phyloP scores from a whole-genome alignment of 2,329 filamentous ascomycete genomes.

The Penicillium brasilianum region DNA sequence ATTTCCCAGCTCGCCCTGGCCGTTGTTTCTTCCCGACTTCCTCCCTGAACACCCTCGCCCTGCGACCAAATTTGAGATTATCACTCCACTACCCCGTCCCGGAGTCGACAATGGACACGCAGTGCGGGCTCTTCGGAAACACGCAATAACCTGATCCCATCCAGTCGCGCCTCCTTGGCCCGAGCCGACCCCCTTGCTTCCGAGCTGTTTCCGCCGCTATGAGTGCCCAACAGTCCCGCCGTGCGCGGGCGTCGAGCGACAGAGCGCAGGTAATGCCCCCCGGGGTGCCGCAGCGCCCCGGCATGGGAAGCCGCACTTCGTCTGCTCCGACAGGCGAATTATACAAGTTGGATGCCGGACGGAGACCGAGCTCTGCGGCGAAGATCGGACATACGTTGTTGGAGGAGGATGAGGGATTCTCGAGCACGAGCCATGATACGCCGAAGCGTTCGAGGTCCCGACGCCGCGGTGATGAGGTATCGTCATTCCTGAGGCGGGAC shows the following conservation, averaged over 20 bases:
- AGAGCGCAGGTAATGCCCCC: slow-evolving; percentile 32
- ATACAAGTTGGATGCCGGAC: slow-evolving; percentile 34
- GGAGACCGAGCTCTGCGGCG: slow-evolving; percentile 25
- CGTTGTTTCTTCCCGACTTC: not conserved
- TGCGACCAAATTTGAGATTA: slow-evolving; percentile 16
- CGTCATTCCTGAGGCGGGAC: not conserved
- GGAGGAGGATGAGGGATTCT: slow-evolving; percentile 38
- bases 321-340: slow-evolving; percentile 43
- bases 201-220: slow-evolving; percentile 24
- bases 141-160: slow-evolving; percentile 36
- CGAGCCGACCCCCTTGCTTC: slow-evolving; percentile 21
- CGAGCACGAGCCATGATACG: slow-evolving; percentile 20
- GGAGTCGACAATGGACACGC: slow-evolving; percentile 42
- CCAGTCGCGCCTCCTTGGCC: slow-evolving; percentile 27
- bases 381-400: slow-evolving; percentile 32
- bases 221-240: slow-evolving; percentile 35
- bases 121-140: slow-evolving; percentile 33
- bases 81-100: slow-evolving; percentile 7
- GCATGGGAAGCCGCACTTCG: slow-evolving; percentile 40
- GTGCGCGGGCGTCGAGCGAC: slow-evolving; percentile 42
- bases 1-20: not conserved
- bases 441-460: slow-evolving; percentile 20
- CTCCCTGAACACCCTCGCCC: not conserved
- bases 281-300: slow-evolving; percentile 36
- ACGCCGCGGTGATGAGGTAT: slow-evolving; percentile 35